Base-by-base conservation (phyloP, 495 filamentous ascomycete genomes). In the Aspergillus saccharolyticus region DNA sequence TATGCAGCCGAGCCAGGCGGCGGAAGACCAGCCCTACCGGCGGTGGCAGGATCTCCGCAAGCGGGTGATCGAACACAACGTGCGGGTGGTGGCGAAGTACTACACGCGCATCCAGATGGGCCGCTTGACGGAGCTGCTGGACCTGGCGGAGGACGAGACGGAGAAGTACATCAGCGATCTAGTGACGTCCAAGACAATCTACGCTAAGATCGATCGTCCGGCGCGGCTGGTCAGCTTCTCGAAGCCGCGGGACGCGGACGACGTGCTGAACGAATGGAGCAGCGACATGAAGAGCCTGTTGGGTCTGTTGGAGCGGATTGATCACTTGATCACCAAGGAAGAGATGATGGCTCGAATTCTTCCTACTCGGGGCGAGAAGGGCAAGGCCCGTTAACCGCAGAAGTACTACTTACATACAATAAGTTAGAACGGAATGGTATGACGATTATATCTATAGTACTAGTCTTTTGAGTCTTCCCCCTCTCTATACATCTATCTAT, bases 271-370 rank as follows among this genome's bases (percentile, higher is more conserved):
- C 72, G 95, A 97, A 71, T 98, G 94, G 94, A 96, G 92, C 72
- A 89, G 86, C 64, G 93, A 96, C 68, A 96, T 98, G 95, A 97
- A 96, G 88, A 94, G 87, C 68, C 77, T 98, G 59, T 78, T 98
- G 55, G 95, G 91, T 12, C 73, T 95, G 58, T 67, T 98, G 70
- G 94, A 98, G 79, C 80, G 94, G 46, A 93, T 98, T 60, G 94
- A 97, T 72, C 94, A 98, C 76, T 77, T 98, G 70, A 98, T 98
- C 65, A 97, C 94, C 53, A 98, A 97, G 84, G 95, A 97, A 79
- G 95, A 97, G 81, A 98, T 98, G 94, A 98, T 98, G 94, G 94
- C 94, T 39, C 81, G 92, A 51, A 97, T 97, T 59, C 85, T 90
- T 70, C 90, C 88, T 5, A 74, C 84, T 24, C 83, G 83, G 56